Base-by-base conservation (phyloP, 164 flowering plant species). In the Liriodendron chinense region DNA sequence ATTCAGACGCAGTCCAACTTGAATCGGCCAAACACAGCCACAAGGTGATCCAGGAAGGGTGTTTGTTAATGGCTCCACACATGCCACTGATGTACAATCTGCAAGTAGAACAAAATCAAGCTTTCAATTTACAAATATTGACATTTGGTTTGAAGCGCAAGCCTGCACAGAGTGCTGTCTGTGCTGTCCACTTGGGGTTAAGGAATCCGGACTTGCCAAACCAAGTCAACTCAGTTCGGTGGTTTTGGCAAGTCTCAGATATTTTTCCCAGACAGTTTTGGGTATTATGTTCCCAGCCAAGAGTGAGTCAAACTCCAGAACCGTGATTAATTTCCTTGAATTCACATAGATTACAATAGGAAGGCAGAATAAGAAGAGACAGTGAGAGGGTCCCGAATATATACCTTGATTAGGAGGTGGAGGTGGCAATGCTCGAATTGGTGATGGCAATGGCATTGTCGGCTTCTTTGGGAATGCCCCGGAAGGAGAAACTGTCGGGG, bases 11-110 rank as follows among this genome's bases (percentile, higher is more conserved):
- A 92, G 78, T 49, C 82, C 90, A 78, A 92, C 92, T 87, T 90
- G 89, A 84, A 92, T 91, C 3, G 97, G 97, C 81, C 56, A 78
- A 23, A 92, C 92, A 77, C 97, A 92, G 68, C 80, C 87, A 79
- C 97, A 92, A 7, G 92, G 95, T 66, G 95, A 84, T 59, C 92
- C 95, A 69, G 92, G 92, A 66, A 89, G 91, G 68, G 90, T 91
- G 79, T 89, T 89, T 74, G 97, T 90, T 13, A 83, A 83, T 47
- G 92, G 94, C 25, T 89, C 92, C 3, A 79, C 76, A 79, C 97
- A 92, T 49, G 81, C 63, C 22, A 88, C 63, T 68, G 86, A 59
- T 21, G 83, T 69, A 84, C 94, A 92, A 82, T 90, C 96, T 92
- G 80, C 84, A 90, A 75, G 72, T 25, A 28, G 7, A 49, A 71